These are phyloP conservation scores for Aschersonia sp. DNA, from an alignment of 2,329 filamentous ascomycete species.

Conservation along the genomic window DNA sequence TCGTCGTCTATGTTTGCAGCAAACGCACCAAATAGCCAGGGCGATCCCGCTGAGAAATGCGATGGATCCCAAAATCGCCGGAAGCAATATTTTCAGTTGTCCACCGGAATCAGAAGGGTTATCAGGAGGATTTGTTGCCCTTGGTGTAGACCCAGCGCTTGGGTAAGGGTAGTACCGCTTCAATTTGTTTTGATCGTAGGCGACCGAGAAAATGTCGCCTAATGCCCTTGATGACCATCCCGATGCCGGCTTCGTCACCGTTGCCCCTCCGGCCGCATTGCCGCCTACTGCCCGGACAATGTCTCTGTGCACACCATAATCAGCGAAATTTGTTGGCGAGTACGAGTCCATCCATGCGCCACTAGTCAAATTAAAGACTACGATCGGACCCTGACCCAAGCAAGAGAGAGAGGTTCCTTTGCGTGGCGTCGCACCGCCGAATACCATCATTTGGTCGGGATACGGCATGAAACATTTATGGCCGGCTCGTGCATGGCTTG, in stretches of 20 bases:
- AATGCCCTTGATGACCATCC: slow-evolving; percentile 38
- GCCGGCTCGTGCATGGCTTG: slow-evolving; percentile 46
- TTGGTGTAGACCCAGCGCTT: not conserved
- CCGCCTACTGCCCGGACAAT: slow-evolving; percentile 57
- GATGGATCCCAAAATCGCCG: slow-evolving; percentile 6
- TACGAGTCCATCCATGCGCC: slow-evolving; percentile 58
- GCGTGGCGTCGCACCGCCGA: slow-evolving; percentile 47
- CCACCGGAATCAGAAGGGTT: not conserved
- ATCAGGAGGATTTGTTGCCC: not conserved
- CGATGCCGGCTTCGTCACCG: slow-evolving; percentile 44
- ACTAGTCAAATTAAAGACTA: slow-evolving; percentile 60
- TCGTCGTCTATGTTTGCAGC: slow-evolving; percentile 31
- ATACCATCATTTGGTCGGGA: slow-evolving; percentile 65
- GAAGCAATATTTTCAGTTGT: slow-evolving; percentile 3
- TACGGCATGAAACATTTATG: slow-evolving; percentile 65
- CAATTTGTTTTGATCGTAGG: slow-evolving; percentile 43
- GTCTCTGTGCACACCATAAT: slow-evolving; percentile 55
- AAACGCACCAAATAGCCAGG: slow-evolving; percentile 32
- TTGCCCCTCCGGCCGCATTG: slow-evolving; percentile 50
- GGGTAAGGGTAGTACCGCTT: slow-evolving; percentile 45
- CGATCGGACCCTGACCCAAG: slow-evolving; percentile 35
- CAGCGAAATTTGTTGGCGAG: slow-evolving; percentile 42
- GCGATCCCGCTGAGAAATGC: slow-evolving; percentile 10
- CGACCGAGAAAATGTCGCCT: slow-evolving; percentile 33
- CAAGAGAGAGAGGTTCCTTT: slow-evolving; percentile 21